Conservation (phyloP, 164 flowering plant genomes). For the Stephania japonica region DNA sequence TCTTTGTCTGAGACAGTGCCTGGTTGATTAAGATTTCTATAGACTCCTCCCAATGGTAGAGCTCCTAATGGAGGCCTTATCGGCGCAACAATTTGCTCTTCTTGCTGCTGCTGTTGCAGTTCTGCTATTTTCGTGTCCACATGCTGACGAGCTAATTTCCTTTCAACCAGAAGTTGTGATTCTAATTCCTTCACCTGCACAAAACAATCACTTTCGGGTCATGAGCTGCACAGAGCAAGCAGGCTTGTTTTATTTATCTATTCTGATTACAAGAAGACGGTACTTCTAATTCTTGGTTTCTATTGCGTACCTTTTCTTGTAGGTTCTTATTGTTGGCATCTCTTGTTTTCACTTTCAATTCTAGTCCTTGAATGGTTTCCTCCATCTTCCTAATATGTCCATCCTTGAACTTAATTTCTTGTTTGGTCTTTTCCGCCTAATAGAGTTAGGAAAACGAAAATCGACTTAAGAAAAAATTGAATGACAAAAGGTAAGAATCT, state of each 20-base stretch:
- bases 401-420: constrained; percentile 75
- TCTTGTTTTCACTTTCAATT: constrained; percentile 60
- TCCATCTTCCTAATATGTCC: constrained; percentile 72
- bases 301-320: constrained; percentile 68
- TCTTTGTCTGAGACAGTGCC: constrained; percentile 22
- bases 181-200: constrained; percentile 88
- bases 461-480: not conserved
- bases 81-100: constrained; percentile 34
- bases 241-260: not conserved
- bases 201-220: not conserved
- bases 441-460: not conserved
- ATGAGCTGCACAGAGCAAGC: not conserved
- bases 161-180: constrained; percentile 73
- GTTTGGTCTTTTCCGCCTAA: constrained; percentile 78
- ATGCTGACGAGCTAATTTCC: constrained; percentile 84
- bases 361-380: constrained; percentile 58
- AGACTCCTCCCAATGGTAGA: constrained; percentile 26
- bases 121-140: constrained; percentile 81
- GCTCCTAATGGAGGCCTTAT: constrained; percentile 42
- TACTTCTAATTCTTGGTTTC: not conserved
- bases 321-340: constrained; percentile 62
- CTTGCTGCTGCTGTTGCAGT: constrained; percentile 46
- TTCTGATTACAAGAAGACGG: not conserved
- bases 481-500: not conserved
- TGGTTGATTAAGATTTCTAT: constrained; percentile 34